Evolutionary conservation across 768 basidiomycete genomes (phyloP), one percentile per base, ranked within the genome.

Genomic region (Tricholoma furcatifolium): DNA sequence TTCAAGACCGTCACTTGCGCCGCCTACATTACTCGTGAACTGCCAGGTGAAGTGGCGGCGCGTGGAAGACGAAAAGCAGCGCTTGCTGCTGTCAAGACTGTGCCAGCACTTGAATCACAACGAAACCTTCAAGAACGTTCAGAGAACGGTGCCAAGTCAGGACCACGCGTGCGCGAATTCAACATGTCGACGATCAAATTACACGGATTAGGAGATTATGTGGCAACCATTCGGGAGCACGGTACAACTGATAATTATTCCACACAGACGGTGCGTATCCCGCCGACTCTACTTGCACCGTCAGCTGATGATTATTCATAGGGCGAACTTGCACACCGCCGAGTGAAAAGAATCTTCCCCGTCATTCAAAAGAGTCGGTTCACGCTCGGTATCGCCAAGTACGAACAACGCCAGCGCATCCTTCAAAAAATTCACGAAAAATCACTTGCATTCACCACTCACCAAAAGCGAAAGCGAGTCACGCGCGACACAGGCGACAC

Each of bases 201-300:
- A 0, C 71, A 73, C 55, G 57, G 66, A 0, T 49, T 77, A 0
- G 69, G 67, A 0, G 66, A 76, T 45, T 71, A 73, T 39, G 50
- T 62, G 0, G 18, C 35, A 0, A 42, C 47, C 0, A 73, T 76
- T 8, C 17, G 24, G 0, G 0, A 2, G 0, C 67, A 61, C 34
- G 71, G 76, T 0, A n/a, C n/a, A n/a, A n/a, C n/a, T n/a, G n/a
- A n/a, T n/a, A n/a, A n/a, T n/a, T n/a, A n/a, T n/a, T n/a, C 69
- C 0, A 76, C 71, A 2, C 67, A 73, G 20, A 40, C 62, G 9
- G 74, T 77, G 45, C 44, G 61, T 53, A 14, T 57, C 21, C 38
- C 30, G 8, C 31, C 39, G 1, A 18, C 6, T 14, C 41, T 2
- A 50, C 4, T 27, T 4, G 49, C 47, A 3, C 31, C 32, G 21